These are phyloP conservation scores for Lophiotrema nucula DNA, from an alignment of 495 filamentous ascomycete genomes.

Conservation along the genomic window DNA sequence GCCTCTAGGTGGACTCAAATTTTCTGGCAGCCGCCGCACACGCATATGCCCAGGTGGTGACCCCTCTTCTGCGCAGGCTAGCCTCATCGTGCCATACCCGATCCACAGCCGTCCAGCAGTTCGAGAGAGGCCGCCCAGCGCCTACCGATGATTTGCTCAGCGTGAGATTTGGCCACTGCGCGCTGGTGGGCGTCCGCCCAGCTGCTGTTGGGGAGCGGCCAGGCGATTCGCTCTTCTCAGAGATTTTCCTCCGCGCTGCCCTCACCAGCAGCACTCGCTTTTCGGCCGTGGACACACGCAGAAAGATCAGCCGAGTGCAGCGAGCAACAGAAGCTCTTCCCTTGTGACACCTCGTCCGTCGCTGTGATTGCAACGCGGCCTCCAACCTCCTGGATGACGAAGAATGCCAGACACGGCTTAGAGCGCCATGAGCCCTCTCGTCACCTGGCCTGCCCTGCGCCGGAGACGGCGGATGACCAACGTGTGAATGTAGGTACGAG, in stretches of 20 bases:
- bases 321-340: neutral
- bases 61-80: no score
- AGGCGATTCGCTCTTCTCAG: constrained; percentile 1
- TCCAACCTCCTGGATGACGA: constrained; percentile 1
- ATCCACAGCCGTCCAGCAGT: no score
- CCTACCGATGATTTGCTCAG: constrained; percentile 11
- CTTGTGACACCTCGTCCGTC: constrained; percentile 18
- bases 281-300: no score
- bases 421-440: constrained; percentile 4
- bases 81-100: no score
- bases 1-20: no score
- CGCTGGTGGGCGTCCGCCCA: neutral
- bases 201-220: neutral
- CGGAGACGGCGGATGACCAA: constrained; percentile 29
- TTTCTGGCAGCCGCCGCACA: no score
- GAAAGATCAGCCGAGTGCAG: no score
- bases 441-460: constrained; percentile 31
- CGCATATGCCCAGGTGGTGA: no score
- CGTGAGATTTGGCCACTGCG: constrained; percentile 4
- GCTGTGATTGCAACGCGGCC: constrained; percentile 11
- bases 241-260: constrained; percentile 8
- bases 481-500: constrained; percentile 26
- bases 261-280: no score
- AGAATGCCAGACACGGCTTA: neutral
- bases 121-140: neutral